Base-by-base conservation (phyloP, 805 yeast genomes). In the Diddensiella caesifluorescens region DNA sequence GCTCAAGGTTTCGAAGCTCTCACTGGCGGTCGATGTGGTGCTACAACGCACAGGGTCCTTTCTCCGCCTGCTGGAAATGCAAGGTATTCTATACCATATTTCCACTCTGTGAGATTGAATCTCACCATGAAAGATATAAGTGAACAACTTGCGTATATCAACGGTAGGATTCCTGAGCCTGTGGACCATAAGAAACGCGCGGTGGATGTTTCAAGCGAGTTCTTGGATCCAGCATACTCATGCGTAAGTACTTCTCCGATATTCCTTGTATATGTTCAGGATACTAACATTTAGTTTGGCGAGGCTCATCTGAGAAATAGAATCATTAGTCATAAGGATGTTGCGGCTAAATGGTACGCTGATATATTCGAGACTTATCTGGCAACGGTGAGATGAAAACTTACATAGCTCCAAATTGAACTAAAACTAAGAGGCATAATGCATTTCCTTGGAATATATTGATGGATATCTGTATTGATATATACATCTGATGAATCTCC, bases 1-100 rank as follows among this genome's bases (percentile, higher is more conserved):
- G 83, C 82, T 10, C 81, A 76, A 52, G 76, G 80, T 2, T 65
- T 77, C 32, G 82, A 77, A 54, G 79, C 80, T 1, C 59, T 77
- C 29, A 73, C 80, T 4, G 68, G 68, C 28, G 82, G 81, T 0
- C 71, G 73, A 4, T 75, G 80, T 50, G 71, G 71, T 39, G 80
- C 82, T 16, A 75, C 83, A 0, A 72, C 76, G 13, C 83, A 77
- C 53, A 60, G 73, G 33, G 81, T 76, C 5, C 50, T 64, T 38
- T 65, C 68, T 16, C 80, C 78, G 1, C 47, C 60, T 34, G 57
- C 64, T 21, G 49, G 47, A 35, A 54, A 44, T 6, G 55, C 62
- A 6, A 53, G 61, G 21, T 64, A 51, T 35, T 70, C 75, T 10
- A 61, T 73, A 25, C 77, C 78, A 4, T 73, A 69, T 48, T 73